Evolutionary conservation across 257 asterid species (phyloP).

Genomic region (Verbascum thapsus): DNA sequence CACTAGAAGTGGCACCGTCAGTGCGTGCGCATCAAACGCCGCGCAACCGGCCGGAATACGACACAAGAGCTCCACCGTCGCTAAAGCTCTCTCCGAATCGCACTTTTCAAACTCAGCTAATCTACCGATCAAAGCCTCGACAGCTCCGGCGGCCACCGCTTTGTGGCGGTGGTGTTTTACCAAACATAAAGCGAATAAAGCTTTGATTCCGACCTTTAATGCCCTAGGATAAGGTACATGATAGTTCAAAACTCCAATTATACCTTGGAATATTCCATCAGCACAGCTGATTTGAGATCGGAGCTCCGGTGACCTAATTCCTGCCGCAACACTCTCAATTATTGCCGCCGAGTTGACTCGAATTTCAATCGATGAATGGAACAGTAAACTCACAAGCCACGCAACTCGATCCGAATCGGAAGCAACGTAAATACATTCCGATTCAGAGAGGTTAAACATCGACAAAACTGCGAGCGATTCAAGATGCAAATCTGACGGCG

Average conservation of each 20-base stretch:
- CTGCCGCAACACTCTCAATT: constrained; percentile 52
- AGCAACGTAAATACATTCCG: constrained; percentile 52
- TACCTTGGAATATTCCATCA: constrained; percentile 58
- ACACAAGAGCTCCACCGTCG: constrained; percentile 61
- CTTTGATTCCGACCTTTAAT: constrained; percentile 56
- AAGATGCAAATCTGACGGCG: constrained; percentile 44
- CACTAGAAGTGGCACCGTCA: constrained; percentile 59
- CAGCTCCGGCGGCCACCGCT: constrained; percentile 65
- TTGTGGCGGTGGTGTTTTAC: constrained; percentile 59
- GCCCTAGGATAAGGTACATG: constrained; percentile 54
- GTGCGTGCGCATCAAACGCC: constrained; percentile 56
- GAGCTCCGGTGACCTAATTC: constrained; percentile 60
- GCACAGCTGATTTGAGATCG: constrained; percentile 51
- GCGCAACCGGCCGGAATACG: constrained; percentile 56
- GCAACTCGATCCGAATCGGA: constrained; percentile 47
- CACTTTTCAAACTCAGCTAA: constrained; percentile 59
- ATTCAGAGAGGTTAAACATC: constrained; percentile 46
- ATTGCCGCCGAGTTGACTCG: constrained; percentile 64
- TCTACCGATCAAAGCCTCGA: constrained; percentile 50
- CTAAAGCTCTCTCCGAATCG: constrained; percentile 65
- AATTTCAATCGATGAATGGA: constrained; percentile 55
- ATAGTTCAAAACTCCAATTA: constrained; percentile 48
- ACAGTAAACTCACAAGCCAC: constrained; percentile 50
- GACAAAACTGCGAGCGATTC: constrained; percentile 56
- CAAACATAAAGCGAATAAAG: constrained; percentile 59